A percentile compares a stretch with the other conserved stretches of the same genome.
phyloP scores from a whole-genome alignment of 306 rosid genomes.

The Medicago ruthenica region DNA sequence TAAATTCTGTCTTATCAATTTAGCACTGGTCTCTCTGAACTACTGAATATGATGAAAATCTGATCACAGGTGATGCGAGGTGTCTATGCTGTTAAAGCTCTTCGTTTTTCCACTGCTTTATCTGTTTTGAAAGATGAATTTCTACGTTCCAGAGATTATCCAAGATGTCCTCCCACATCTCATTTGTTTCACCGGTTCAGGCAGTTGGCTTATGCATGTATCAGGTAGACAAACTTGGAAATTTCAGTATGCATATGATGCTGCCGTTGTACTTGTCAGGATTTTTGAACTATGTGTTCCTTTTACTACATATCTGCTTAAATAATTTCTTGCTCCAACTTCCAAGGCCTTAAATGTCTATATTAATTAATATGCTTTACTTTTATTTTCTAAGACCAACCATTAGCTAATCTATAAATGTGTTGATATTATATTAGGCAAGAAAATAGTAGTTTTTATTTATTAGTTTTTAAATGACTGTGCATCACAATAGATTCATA shows the following conservation, averaged over 20 bases:
- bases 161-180: conserved; percentile 94
- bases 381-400: not conserved
- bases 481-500: conserved; percentile 11
- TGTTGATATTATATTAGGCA: not conserved
- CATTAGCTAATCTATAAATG: conserved; percentile 9
- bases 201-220: conserved; percentile 92
- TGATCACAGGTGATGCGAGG: conserved; percentile 90
- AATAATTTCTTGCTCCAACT: conserved; percentile 6
- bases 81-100: conserved; percentile 92
- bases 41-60: conserved; percentile 49
- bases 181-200: conserved; percentile 93
- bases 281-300: conserved; percentile 18
- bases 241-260: conserved; percentile 34
- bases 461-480: not conserved
- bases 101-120: conserved; percentile 88
- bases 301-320: not conserved
- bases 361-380: not conserved
- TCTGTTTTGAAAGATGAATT: conserved; percentile 86
- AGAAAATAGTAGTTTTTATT: conserved; percentile 18
- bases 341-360: conserved; percentile 12
- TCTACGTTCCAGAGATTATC: conserved; percentile 97
- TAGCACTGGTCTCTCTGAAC: conserved; percentile 32
- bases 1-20: conserved; percentile 37
- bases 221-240: conserved; percentile 68
- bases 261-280: conserved; percentile 26